Conservation (phyloP, 768 basidiomycete species). For the Tulasnella sp. region DNA sequence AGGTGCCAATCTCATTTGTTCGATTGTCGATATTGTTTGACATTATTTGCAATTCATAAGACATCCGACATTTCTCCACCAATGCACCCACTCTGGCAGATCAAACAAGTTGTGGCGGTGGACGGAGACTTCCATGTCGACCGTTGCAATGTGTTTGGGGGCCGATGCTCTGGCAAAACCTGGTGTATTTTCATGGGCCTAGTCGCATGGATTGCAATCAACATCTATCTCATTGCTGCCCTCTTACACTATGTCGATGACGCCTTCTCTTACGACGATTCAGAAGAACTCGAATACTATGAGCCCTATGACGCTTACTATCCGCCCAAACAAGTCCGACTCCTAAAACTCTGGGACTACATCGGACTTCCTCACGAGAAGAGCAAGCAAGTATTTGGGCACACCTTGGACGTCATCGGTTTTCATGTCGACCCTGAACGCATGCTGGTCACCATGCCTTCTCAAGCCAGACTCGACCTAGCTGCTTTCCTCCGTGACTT, state of each 20-base stretch:
- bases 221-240: constrained; percentile 16
- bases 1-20: no score
- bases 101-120: constrained; percentile 29
- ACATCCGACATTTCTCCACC: no score
- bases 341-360: constrained; percentile 32
- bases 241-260: constrained; percentile 30
- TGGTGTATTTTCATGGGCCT: constrained; percentile 27
- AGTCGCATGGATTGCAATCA: constrained; percentile 29
- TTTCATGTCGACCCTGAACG: constrained; percentile 28
- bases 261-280: constrained; percentile 20
- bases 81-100: constrained; percentile 31
- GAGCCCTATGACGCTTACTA: constrained; percentile 22
- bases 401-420: constrained; percentile 28
- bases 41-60: no score
- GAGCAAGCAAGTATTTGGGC: constrained; percentile 30
- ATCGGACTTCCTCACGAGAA: constrained; percentile 31
- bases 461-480: constrained; percentile 18
- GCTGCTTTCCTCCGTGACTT: constrained; percentile 15
- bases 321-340: constrained; percentile 26
- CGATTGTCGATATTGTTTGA: no score
- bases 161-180: constrained; percentile 20
- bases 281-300: constrained; percentile 23
- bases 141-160: constrained; percentile 28
- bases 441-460: constrained; percentile 25
- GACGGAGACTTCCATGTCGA: constrained; percentile 25